A percentile compares a stretch with the other conserved stretches of the same genome.
phyloP scores from a whole-genome alignment of 148 eudicot species.

The Gaultheria prostrata region DNA sequence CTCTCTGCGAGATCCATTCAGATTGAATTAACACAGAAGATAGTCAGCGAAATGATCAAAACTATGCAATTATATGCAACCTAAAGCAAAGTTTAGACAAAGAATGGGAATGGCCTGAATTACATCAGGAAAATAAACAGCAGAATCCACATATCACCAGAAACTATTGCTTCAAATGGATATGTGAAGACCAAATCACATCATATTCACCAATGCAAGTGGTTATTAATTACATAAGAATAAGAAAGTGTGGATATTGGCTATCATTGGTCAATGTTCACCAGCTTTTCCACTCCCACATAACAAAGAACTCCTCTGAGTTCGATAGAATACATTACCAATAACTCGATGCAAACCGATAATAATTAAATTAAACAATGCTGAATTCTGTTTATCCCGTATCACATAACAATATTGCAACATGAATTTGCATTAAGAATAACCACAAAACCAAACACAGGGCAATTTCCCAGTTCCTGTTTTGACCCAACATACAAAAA shows the following conservation, averaged over 20 bases:
- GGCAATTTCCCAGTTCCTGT: not conserved
- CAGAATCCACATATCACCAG: too few relatives aligned
- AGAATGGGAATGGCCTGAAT: not conserved
- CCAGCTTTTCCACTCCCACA: not conserved
- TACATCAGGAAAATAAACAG: not conserved
- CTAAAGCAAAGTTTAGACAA: not conserved
- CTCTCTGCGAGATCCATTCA: constrained; percentile 44
- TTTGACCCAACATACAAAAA: not conserved
- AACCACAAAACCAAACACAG: not conserved
- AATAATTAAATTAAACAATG: not conserved
- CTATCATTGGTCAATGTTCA: not conserved
- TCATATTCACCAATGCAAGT: not conserved
- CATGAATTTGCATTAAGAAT: not conserved
- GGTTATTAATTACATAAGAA: not conserved
- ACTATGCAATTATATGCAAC: not conserved
- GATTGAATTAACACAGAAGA: not conserved
- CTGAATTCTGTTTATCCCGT: not conserved
- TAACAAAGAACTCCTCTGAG: not conserved
- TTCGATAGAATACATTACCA: not conserved
- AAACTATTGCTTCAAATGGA: too few relatives aligned
- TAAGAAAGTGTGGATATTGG: not conserved
- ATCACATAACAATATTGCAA: not conserved
- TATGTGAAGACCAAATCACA: not conserved
- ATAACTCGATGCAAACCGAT: not conserved
- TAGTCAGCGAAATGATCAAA: not conserved